Percentiles rank a stretch among this genome's conserved stretches.
These are phyloP conservation scores for Dentipellis sp. DNA, from an alignment of 768 basidiomycete genomes.

Conservation along the genomic window DNA sequence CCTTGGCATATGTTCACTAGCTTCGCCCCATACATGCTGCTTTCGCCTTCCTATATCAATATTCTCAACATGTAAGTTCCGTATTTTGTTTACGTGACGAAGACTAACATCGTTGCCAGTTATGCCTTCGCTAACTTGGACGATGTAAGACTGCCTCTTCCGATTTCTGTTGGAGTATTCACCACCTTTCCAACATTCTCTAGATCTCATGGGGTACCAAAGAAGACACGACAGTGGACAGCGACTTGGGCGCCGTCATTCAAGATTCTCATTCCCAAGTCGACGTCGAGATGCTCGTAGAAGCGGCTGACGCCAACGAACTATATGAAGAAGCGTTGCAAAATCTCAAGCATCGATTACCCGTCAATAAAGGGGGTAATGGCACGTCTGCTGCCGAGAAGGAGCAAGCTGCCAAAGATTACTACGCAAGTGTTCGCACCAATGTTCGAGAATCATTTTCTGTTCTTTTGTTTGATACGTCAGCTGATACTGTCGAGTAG, in stretches of 20 bases:
- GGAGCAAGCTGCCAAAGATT: slow-evolving; percentile 71
- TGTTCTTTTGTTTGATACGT: neutral
- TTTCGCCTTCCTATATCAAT: slow-evolving; percentile 77
- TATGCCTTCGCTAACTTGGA: slow-evolving; percentile 84
- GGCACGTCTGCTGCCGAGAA: slow-evolving; percentile 44
- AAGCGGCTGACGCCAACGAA: slow-evolving; percentile 72
- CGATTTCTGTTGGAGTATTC: slow-evolving; percentile 3
- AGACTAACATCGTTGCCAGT: slow-evolving; percentile 28
- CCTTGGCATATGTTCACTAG: slow-evolving; percentile 96
- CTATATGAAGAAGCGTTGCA: slow-evolving; percentile 79
- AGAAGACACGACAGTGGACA: slow-evolving; percentile 63
- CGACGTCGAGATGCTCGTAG: slow-evolving; percentile 78
- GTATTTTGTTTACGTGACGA: neutral
- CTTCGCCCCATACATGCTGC: slow-evolving; percentile 78
- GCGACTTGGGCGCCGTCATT: slow-evolving; percentile 76
- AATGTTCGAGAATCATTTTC: slow-evolving; percentile 37
- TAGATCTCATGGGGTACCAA: slow-evolving; percentile 97
- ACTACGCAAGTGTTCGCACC: slow-evolving; percentile 82
- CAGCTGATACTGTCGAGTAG: slow-evolving; percentile 19
- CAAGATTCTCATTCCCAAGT: slow-evolving; percentile 77
- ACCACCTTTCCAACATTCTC: neutral
- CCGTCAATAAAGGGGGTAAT: slow-evolving; percentile 22
- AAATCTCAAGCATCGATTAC: slow-evolving; percentile 55
- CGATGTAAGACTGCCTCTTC: slow-evolving; percentile 42
- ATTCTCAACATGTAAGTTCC: slow-evolving; percentile 60